Evolutionary conservation across 2,329 filamentous ascomycete genomes (phyloP).

Genomic region (Talaromyces pinophilus): DNA sequence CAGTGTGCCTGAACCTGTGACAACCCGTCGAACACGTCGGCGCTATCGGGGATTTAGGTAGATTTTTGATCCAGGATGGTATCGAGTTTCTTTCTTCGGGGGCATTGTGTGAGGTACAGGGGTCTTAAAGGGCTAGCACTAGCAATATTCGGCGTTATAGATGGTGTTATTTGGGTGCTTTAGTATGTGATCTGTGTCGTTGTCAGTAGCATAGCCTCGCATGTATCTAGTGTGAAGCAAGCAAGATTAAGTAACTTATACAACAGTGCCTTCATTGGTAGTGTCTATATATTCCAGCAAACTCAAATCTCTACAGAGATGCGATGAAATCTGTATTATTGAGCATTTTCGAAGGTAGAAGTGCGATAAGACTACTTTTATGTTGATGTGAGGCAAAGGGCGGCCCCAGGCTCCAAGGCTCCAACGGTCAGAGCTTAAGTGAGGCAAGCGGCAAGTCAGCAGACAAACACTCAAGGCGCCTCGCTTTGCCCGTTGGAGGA

Average conservation of each 20-base stretch:
- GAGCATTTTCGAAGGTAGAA: background rate
- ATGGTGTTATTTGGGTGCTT: conserved; percentile 16
- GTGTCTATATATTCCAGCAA: background rate
- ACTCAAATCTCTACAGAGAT: background rate
- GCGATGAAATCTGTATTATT: background rate
- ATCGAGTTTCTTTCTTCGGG: background rate
- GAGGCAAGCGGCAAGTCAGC: background rate
- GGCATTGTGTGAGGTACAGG: background rate
- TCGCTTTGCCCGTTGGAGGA: background rate
- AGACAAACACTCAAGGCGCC: background rate
- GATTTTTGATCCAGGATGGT: background rate
- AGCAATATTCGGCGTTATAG: conserved; percentile 15
- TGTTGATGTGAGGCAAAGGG: background rate
- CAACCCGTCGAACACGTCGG: conserved; percentile 35
- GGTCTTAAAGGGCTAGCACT: background rate
- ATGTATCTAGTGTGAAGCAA: background rate
- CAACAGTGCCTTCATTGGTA: background rate
- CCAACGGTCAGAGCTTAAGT: background rate
- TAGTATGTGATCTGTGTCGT: background rate
- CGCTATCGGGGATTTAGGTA: conserved; percentile 35
- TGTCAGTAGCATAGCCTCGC: background rate
- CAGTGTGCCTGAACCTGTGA: conserved; percentile 29
- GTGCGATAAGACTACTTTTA: background rate
- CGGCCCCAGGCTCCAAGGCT: background rate
- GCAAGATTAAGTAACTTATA: background rate